A percentile compares a stretch with the other conserved stretches of the same genome.
Conservation (phyloP, 345 rosid species). For the Syzygium oleosum region DNA sequence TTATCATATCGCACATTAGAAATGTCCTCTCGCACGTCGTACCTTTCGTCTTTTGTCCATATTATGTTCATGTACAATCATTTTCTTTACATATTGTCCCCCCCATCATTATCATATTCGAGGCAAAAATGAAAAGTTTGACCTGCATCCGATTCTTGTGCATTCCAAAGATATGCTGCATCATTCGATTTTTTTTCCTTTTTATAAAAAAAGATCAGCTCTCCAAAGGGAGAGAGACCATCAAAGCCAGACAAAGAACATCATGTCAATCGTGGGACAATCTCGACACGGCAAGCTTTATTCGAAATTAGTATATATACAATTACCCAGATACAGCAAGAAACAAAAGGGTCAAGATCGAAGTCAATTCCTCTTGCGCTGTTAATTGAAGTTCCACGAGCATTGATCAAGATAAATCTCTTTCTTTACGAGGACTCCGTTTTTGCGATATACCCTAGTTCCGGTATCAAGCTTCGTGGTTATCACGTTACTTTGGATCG, state of each 20-base stretch:
- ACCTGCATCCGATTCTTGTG: neutral
- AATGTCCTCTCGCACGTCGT: neutral
- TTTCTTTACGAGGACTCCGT: neutral
- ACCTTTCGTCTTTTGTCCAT: neutral
- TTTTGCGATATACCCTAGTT: neutral
- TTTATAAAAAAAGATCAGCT: neutral
- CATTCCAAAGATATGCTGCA: neutral
- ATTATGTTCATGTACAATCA: neutral
- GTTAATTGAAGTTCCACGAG: neutral
- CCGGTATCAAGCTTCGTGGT: neutral
- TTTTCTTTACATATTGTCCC: neutral
- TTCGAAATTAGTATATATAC: neutral
- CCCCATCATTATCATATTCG: neutral
- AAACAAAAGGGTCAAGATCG: neutral
- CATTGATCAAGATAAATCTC: neutral
- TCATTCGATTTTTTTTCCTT: neutral
- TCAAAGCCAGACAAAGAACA: neutral
- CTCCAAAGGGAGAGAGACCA: neutral
- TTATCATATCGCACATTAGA: neutral
- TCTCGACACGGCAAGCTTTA: neutral
- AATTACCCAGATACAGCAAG: neutral
- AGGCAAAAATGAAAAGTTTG: neutral
- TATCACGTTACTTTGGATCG: neutral
- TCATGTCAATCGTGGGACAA: neutral
- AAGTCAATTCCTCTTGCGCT: neutral